A percentile compares a stretch with the other conserved stretches of the same genome.
Conservation (phyloP, 1,139 yeast species). For the Suhomyces yuchorum region DNA sequence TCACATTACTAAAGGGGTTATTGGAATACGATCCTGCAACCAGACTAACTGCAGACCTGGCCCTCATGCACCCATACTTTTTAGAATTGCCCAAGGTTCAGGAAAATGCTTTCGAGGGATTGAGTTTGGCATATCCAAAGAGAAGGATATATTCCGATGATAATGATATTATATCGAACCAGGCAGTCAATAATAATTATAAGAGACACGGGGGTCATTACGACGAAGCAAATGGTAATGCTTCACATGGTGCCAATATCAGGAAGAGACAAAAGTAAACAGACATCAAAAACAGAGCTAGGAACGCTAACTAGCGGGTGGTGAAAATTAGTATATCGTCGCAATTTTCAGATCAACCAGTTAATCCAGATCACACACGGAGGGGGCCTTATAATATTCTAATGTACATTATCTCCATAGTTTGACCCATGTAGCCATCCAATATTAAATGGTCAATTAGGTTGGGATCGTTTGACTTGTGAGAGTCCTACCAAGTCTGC, state of each 20-base stretch:
- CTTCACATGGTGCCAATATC: conserved; percentile 7
- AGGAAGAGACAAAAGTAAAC: conserved; percentile 32
- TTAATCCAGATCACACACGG: not conserved
- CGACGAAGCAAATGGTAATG: conserved; percentile 12
- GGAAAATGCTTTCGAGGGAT: conserved; percentile 70
- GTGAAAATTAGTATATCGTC: too few species aligned
- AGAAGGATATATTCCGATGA: conserved; percentile 80
- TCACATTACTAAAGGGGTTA: conserved; percentile 62
- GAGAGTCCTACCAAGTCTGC: too few species aligned
- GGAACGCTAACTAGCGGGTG: not conserved
- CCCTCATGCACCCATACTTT: conserved; percentile 78
- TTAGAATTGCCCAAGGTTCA: conserved; percentile 64
- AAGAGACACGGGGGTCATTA: conserved; percentile 28
- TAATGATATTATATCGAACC: conserved; percentile 55
- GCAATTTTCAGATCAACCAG: not conserved
- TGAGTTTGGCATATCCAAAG: conserved; percentile 64
- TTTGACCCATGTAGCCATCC: too few species aligned
- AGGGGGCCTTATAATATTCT: not conserved
- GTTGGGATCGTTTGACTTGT: too few species aligned
- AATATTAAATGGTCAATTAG: too few species aligned
- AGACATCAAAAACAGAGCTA: not conserved
- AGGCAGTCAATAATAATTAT: conserved; percentile 19
- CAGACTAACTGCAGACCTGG: conserved; percentile 68
- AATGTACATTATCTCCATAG: not conserved
- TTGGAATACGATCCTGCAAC: conserved; percentile 83